Percentiles rank a stretch among this genome's conserved stretches.
Evolutionary conservation across 306 rosid species (phyloP).

Genomic region (Quercus agrifolia): DNA sequence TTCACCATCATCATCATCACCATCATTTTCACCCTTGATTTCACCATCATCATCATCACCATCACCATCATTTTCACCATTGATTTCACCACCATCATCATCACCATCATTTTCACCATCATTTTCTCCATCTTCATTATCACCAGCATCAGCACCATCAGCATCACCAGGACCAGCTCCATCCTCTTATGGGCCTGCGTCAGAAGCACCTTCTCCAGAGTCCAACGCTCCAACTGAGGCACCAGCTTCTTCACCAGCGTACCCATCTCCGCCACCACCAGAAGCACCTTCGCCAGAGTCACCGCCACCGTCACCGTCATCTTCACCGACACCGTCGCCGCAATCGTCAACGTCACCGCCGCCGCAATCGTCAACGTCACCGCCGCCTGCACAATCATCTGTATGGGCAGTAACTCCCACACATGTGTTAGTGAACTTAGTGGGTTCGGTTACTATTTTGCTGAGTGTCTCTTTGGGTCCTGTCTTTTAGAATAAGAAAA

Average conservation of each 20-base stretch:
- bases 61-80: neutral
- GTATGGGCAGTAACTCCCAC: slow-evolving; percentile 25
- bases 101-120: neutral
- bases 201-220: slow-evolving; percentile 3
- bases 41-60: neutral
- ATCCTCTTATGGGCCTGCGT: neutral
- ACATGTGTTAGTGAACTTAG: neutral
- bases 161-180: neutral
- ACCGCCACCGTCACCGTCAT: neutral
- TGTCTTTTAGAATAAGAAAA: neutral
- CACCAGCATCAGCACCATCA: neutral
- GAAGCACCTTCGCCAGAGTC: neutral
- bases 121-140: neutral
- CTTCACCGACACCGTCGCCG: neutral
- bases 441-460: slow-evolving; percentile 27
- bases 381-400: neutral
- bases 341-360: neutral
- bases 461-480: slow-evolving; percentile 26
- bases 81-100: neutral
- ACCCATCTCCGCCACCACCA: neutral
- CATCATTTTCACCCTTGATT: neutral
- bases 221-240: neutral
- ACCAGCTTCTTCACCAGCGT: neutral
- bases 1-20: neutral
- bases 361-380: neutral